Percentiles rank a stretch among this genome's conserved stretches.
phyloP scores from a whole-genome alignment of 257 asterid species.

The Gentiana dahurica region DNA sequence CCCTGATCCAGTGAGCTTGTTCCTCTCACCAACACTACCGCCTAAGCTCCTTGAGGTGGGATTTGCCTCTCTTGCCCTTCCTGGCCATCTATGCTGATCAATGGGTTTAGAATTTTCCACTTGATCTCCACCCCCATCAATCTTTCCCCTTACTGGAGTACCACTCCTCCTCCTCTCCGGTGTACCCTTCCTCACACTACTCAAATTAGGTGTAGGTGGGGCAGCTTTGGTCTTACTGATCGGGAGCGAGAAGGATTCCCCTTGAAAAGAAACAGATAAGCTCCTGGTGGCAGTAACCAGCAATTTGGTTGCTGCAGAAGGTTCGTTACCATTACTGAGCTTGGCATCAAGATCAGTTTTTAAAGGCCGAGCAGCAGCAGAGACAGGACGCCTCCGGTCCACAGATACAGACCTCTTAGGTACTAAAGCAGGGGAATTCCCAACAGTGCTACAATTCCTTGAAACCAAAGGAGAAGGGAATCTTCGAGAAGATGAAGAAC shows the following conservation, averaged over 20 bases:
- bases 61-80: conserved; percentile 43
- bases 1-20: conserved; percentile 51
- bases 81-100: conserved; percentile 94
- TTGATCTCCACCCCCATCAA: conserved; percentile 60
- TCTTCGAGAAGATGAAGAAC: conserved; percentile 57
- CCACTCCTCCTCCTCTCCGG: conserved; percentile 63
- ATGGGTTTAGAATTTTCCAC: conserved; percentile 48
- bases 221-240: conserved; percentile 71
- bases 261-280: conserved; percentile 89
- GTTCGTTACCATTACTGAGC: conserved; percentile 31
- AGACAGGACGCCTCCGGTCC: conserved; percentile 58
- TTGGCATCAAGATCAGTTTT: conserved; percentile 57
- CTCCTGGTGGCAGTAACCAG: conserved; percentile 85
- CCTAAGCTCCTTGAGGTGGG: conserved; percentile 60
- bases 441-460: conserved; percentile 39
- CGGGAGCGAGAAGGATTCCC: conserved; percentile 78
- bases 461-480: conserved; percentile 62
- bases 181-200: conserved; percentile 56
- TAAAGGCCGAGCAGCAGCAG: conserved; percentile 34
- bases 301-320: conserved; percentile 65
- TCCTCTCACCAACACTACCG: conserved; percentile 39
- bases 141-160: conserved; percentile 54
- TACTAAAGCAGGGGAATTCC: conserved; percentile 31
- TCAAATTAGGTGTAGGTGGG: conserved; percentile 61
- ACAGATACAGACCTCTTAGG: conserved; percentile 80